phyloP scores from a whole-genome alignment of 352 stramenopile species.

The Pythium pyrilobum region DNA sequence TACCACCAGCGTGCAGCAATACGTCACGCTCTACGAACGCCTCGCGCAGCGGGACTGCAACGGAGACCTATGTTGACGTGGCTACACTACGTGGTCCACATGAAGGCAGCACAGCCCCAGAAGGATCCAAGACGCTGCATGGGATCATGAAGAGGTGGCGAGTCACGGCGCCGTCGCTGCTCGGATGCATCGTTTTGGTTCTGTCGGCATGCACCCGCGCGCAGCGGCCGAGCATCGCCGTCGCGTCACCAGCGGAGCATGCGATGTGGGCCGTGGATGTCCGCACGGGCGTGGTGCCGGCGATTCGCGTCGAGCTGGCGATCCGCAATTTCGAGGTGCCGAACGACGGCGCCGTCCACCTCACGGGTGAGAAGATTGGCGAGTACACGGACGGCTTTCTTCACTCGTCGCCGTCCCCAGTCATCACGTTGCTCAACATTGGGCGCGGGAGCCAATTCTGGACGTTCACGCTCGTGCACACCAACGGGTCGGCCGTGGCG shows the following conservation, averaged over 20 bases:
- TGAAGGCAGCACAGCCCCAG: too few relatives aligned
- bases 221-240: neutral
- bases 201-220: too few relatives aligned
- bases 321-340: constrained; percentile 28
- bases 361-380: constrained; percentile 32
- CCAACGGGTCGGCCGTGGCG: neutral
- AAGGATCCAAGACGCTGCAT: too few relatives aligned
- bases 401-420: neutral
- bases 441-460: constrained; percentile 49
- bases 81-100: too few relatives aligned
- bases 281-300: constrained; percentile 6
- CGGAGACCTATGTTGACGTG: too few relatives aligned
- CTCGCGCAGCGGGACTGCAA: neutral
- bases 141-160: too few relatives aligned
- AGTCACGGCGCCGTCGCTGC: too few relatives aligned
- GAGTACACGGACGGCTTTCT: constrained; percentile 17
- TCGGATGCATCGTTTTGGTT: too few relatives aligned
- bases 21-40: constrained; percentile 34
- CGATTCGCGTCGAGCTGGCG: constrained; percentile 24
- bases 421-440: constrained; percentile 19
- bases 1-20: constrained; percentile 22
- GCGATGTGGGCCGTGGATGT: constrained; percentile 26
- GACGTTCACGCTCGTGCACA: constrained; percentile 26
- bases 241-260: constrained; percentile 24
- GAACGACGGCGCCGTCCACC: constrained; percentile 30